phyloP scores from a whole-genome alignment of 2,329 filamentous ascomycete genomes.

The Ophiostoma angusticollis region DNA sequence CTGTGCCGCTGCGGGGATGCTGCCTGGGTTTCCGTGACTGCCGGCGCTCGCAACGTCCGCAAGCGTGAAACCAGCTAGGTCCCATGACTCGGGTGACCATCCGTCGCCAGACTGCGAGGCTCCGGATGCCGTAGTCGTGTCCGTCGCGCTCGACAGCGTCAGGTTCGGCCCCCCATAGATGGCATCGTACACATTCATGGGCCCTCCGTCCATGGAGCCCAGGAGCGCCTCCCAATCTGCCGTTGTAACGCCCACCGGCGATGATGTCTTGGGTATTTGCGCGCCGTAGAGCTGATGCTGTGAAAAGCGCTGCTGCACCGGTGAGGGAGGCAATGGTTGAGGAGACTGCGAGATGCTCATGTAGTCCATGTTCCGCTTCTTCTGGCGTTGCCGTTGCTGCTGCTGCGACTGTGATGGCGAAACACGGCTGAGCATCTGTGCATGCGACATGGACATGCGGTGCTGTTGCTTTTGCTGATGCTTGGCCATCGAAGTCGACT shows the following conservation, averaged over 20 bases:
- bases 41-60: conserved; percentile 26
- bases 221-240: conserved; percentile 75
- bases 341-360: conserved; percentile 34
- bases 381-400: conserved; percentile 14
- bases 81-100: conserved; percentile 48
- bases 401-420: conserved; percentile 24
- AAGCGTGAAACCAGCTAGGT: conserved; percentile 37
- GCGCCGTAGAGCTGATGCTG: conserved; percentile 25
- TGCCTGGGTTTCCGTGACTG: conserved; percentile 14
- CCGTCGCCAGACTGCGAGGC: conserved; percentile 22
- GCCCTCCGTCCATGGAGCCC: conserved; percentile 64
- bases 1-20: conserved; percentile 30
- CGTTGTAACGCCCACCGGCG: conserved; percentile 33
- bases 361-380: conserved; percentile 44
- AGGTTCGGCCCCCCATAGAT: conserved; percentile 57
- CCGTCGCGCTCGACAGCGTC: conserved; percentile 20
- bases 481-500: conserved; percentile 29
- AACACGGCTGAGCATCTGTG: conserved; percentile 26
- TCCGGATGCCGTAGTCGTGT: conserved; percentile 31
- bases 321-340: conserved; percentile 33
- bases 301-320: conserved; percentile 27
- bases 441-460: conserved; percentile 33
- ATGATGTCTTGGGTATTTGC: conserved; percentile 26
- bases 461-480: too few species aligned
- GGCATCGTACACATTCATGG: conserved; percentile 72